A percentile compares a stretch with the other conserved stretches of the same genome.
phyloP scores from a whole-genome alignment of 305 asterid genomes.

The Fraxinus greggii region DNA sequence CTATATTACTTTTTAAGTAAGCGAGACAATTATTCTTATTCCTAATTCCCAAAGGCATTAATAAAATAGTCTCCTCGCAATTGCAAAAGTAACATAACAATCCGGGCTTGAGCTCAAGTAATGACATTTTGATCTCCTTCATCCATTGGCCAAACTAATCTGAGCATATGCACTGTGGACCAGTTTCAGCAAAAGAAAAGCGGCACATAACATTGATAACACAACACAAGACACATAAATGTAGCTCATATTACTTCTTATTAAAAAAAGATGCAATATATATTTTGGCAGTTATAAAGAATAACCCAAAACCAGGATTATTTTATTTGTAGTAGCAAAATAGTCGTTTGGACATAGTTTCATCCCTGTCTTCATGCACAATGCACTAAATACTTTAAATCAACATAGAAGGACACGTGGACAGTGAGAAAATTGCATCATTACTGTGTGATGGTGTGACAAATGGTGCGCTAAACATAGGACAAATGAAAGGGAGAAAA shows the following conservation, averaged over 20 bases:
- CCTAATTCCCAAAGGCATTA: not conserved
- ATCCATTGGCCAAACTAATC: not conserved
- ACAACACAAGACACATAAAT: not conserved
- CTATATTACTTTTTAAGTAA: not conserved
- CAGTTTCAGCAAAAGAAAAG: not conserved
- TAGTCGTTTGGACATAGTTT: not conserved
- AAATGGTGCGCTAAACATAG: not conserved
- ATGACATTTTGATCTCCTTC: not conserved
- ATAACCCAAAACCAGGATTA: not conserved
- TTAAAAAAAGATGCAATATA: not conserved
- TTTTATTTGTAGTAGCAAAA: not conserved
- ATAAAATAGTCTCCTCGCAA: not conserved
- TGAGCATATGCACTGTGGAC: not conserved
- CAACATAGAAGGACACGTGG: not conserved
- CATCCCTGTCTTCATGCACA: not conserved
- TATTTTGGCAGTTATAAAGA: not conserved
- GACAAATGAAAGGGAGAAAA: conserved; percentile 6
- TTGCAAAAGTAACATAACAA: not conserved
- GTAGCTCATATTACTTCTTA: not conserved
- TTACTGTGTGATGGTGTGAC: not conserved
- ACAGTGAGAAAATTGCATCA: not conserved
- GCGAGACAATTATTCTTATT: not conserved
- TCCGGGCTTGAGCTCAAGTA: not conserved
- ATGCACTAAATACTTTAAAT: not conserved
- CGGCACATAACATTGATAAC: not conserved